These are phyloP conservation scores for Dendrobium nobile DNA, from an alignment of 106 monocot genomes.

Conservation along the genomic window DNA sequence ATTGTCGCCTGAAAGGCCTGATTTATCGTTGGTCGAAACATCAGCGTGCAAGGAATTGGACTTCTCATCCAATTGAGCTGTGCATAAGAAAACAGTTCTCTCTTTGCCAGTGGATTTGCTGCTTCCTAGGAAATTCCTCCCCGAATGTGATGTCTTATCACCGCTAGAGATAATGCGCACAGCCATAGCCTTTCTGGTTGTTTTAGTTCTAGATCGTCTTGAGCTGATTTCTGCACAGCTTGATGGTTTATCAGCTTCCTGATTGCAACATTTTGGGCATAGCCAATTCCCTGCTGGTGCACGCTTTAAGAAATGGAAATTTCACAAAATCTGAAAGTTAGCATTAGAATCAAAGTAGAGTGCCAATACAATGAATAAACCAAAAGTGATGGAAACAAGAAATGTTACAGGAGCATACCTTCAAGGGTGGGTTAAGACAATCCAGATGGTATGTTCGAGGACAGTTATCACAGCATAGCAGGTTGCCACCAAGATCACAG, in stretches of 20 bases:
- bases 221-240: conserved; percentile 34
- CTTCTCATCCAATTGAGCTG: conserved; percentile 15
- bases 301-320: conserved; percentile 27
- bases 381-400: not conserved
- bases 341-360: not conserved
- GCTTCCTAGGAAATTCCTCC: conserved; percentile 17
- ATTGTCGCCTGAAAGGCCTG: conserved; percentile 19
- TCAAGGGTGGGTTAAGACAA: conserved; percentile 85
- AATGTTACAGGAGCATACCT: conserved; percentile 35
- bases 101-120: conserved; percentile 28
- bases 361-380: not conserved
- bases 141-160: conserved; percentile 23
- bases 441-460: conserved; percentile 89
- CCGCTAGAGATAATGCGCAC: conserved; percentile 18
- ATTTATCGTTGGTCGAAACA: conserved; percentile 28
- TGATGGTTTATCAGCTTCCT: conserved; percentile 32
- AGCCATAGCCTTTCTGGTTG: conserved; percentile 23
- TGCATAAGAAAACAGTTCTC: conserved; percentile 19
- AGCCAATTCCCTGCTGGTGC: conserved; percentile 83
- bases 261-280: conserved; percentile 55
- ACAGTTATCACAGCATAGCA: conserved; percentile 92
- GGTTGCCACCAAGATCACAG: conserved; percentile 90
- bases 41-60: conserved; percentile 23
- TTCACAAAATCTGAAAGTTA: not conserved
- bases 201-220: conserved; percentile 44